Base-by-base conservation (phyloP, 176 grass and related monocot species). In the Stipa capillata region DNA sequence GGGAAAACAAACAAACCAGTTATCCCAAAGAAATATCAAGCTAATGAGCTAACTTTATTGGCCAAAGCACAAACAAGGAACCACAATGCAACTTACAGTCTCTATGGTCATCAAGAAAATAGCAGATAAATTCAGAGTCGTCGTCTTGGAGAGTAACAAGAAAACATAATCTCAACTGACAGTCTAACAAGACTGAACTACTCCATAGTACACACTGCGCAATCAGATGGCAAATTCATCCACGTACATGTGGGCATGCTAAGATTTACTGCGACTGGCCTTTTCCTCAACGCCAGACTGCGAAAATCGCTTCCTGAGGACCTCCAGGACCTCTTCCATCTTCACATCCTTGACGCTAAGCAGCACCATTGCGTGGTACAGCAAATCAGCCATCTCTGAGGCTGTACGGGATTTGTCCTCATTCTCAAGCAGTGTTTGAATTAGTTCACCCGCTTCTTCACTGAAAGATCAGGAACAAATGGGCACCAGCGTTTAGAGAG, bases 331-430 rank as follows among this genome's bases (percentile, higher is more conserved):
- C 52, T 94, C 82, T 44, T 94, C 91, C 81, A 97, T 91, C 66
- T 87, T 87, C 16, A 91, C 94, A 69, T 79, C 91, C 71, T 88
- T 94, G 32, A 90, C 40, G 0, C 79, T 86, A 6, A 97, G 84
- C 66, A 97, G 82, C 58, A 97, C 94, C 94, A 97, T 97, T 6
- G 87, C 73, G 37, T 97, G 94, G 80, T 94, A 97, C 49, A 97
- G 49, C 47, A 97, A 28, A 90, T 97, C 94, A 7, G 79, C 89
- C 94, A 97, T 97, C 87, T 97, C 94, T 0, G 86, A 93, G 24
- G 90, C 83, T 2, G 83, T 69, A 25, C 88, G 80, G 14, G 53
- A 70, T 68, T 76, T 83, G 16, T 92, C 94, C 82, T 97, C 94
- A 1, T 92, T 88, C 29, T 90, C 85, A 18, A 94, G 63, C 69